These are phyloP conservation scores for Parathielavia appendiculata DNA, from an alignment of 495 filamentous ascomycete species.

Conservation along the genomic window DNA sequence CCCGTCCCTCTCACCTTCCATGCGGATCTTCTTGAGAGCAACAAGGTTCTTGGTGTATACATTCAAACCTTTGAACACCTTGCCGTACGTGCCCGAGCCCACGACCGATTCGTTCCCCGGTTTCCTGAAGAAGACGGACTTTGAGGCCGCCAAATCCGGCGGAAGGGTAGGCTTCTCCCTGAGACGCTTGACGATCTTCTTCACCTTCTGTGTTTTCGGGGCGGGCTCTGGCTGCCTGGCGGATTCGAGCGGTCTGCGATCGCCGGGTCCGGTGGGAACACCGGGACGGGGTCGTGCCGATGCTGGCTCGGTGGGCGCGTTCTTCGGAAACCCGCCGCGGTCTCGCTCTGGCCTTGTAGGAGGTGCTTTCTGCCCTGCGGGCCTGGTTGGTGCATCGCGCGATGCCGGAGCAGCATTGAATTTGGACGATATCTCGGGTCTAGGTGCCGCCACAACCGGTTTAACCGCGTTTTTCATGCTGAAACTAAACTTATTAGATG, in stretches of 20 bases:
- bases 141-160: slow-evolving; percentile 64
- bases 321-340: slow-evolving; percentile 43
- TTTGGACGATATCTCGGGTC: slow-evolving; percentile 68
- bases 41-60: slow-evolving; percentile 88
- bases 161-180: slow-evolving; percentile 68
- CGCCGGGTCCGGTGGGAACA: slow-evolving; percentile 24
- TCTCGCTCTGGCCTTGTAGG: slow-evolving; percentile 38
- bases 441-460: slow-evolving; percentile 53
- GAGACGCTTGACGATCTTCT: slow-evolving; percentile 61
- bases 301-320: slow-evolving; percentile 47
- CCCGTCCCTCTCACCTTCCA: slow-evolving; percentile 96
- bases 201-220: slow-evolving; percentile 56
- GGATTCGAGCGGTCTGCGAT: slow-evolving; percentile 43
- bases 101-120: slow-evolving; percentile 93
- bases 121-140: slow-evolving; percentile 86
- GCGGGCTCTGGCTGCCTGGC: slow-evolving; percentile 29
- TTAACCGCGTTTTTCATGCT: slow-evolving; percentile 71
- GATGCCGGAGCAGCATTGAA: slow-evolving; percentile 53
- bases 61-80: slow-evolving; percentile 97
- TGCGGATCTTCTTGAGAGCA: slow-evolving; percentile 77
- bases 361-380: slow-evolving; percentile 21
- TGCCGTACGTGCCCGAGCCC: slow-evolving; percentile 90
- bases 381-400: slow-evolving; percentile 32
- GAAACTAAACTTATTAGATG: slow-evolving; percentile 73
- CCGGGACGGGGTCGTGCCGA: slow-evolving; percentile 48